Evolutionary conservation across 148 eudicot genomes (phyloP), one percentile per base, ranked within the genome.

Genomic region (Rhododendron ovatum): DNA sequence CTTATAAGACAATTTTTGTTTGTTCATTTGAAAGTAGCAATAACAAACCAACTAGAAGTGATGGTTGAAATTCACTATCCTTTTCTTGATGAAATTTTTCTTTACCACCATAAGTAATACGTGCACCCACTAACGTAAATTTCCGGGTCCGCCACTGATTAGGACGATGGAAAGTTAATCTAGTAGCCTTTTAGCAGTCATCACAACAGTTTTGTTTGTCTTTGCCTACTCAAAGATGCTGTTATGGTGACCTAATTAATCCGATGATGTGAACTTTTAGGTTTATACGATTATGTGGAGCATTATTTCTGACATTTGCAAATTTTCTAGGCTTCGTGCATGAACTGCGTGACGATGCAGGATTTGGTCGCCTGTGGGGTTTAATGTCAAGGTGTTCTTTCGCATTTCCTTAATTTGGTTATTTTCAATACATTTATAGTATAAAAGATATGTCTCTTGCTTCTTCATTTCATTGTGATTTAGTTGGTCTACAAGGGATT

Each of bases 301-400:
- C 48, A 12, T 82, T 61, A 47, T 48, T 85, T 39, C 35, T 78
- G n/a, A 86, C 75, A 5, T 75, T 84, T 80, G 22, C 11, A 84
- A 17, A 15, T 37, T 78, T 88, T 86, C 61, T 85, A 97, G 99
- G 92, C 75, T 95, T 97, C 90, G 89, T 82, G 86, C 84, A 88
- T 87, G 96, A 95, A 86, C 84, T 97, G 86, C 92, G 94, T 84
- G 98, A 97, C 89, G 99, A 95, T 90, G 94, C 98, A 82, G 93
- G 95, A 80, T 88, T 97, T 84, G 92, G 96, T 87, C 98, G 98
- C 65, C 87, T 97, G 86, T 97, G 98, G 98, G 95, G 99, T 85
- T 83, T 97, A 65, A 78, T 97, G 93, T 93, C 99, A 84, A 94
- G 99, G 99, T 97, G 85, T 83, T 81, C 55, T 78, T 61, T 73